Percentiles rank a stretch among this genome's conserved stretches.
phyloP scores from a whole-genome alignment of 2,329 filamentous ascomycete species.

The Huntiella omanensis region DNA sequence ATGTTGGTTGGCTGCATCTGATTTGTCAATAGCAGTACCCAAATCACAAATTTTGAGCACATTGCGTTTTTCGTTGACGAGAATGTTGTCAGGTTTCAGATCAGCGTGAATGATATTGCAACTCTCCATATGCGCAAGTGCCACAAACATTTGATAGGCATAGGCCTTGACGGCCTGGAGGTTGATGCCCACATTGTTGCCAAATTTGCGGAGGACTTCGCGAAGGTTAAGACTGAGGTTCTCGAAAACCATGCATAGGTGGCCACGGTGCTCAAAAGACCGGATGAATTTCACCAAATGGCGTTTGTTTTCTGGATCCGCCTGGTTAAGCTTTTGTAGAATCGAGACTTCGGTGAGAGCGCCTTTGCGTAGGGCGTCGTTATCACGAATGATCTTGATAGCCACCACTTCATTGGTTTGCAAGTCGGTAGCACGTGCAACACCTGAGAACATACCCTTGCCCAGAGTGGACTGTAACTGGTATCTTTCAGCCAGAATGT shows the following conservation, averaged over 20 bases:
- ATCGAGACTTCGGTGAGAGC: slow-evolving; percentile 91
- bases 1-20: slow-evolving; percentile 50
- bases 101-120: slow-evolving; percentile 92
- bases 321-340: slow-evolving; percentile 65
- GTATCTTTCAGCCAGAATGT: slow-evolving; percentile 76
- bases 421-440: slow-evolving; percentile 72
- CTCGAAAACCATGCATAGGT: slow-evolving; percentile 94
- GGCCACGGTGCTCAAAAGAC: slow-evolving; percentile 82
- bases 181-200: slow-evolving; percentile 84
- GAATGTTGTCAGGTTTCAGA: slow-evolving; percentile 91
- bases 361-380: slow-evolving; percentile 79
- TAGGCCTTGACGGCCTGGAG: slow-evolving; percentile 73
- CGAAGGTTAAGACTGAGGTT: slow-evolving; percentile 84
- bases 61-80: slow-evolving; percentile 68
- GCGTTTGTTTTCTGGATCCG: slow-evolving; percentile 76
- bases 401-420: slow-evolving; percentile 62
- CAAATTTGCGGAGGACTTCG: slow-evolving; percentile 89
- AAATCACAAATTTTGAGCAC: slow-evolving; percentile 89
- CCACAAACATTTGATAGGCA: slow-evolving; percentile 84
- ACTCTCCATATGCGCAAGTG: slow-evolving; percentile 70
- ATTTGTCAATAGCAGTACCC: slow-evolving; percentile 82
- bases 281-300: slow-evolving; percentile 79
- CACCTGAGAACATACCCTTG: slow-evolving; percentile 89
- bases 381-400: slow-evolving; percentile 95
- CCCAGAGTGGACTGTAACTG: slow-evolving; percentile 75